Evolutionary conservation across 2,329 filamentous ascomycete species (phyloP), one percentile per base, ranked within the genome.

Genomic region (Elsinoe perseae): DNA sequence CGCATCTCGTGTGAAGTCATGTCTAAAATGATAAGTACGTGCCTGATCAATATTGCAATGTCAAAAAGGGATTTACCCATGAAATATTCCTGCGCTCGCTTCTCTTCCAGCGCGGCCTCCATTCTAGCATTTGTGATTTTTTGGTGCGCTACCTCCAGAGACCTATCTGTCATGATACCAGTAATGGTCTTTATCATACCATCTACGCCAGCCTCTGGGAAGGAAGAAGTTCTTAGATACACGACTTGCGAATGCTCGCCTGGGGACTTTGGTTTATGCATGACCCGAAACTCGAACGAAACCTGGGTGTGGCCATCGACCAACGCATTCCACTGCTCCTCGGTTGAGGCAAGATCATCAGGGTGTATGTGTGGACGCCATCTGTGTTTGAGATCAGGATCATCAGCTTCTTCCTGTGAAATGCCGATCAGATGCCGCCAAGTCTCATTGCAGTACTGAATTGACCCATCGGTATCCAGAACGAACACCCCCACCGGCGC

Each of bases 141-240:
- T 27, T 75, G 68, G 0, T 71, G 72, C 66, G 69, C 73, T 42
- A 74, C 73, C 4, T 73, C 66, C n/a, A 73, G 66, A 0, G 71
- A 74, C 16, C 75, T 73, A 25, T 75, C 73, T 1, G 70, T 73
- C 23, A 75, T 68, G 4, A 71, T 73, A 1, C 72, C 72, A 64
- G 73, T 72, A 3, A 75, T 64, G 1, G 69, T 68, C 1, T 67
- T 59, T 12, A 75, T 52, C 0, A 65, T 63, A 0, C 71, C 72
- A 4, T 70, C 65, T 0, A 67, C 25, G 8, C 66, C 56, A 7
- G 63, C 38, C 20, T 65, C 61, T n/a, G 64, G 60, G 58, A 63
- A 64, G 3, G 56, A 57, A 28, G 54, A 60, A 16, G 58, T 53
- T 59, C 60, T 59, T 18, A 62, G 58, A n/a, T 61, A 60, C 23